Percentiles rank a stretch among this genome's conserved stretches.
Evolutionary conservation across 495 filamentous ascomycete genomes (phyloP).

Genomic region (Lepraria neglecta): DNA sequence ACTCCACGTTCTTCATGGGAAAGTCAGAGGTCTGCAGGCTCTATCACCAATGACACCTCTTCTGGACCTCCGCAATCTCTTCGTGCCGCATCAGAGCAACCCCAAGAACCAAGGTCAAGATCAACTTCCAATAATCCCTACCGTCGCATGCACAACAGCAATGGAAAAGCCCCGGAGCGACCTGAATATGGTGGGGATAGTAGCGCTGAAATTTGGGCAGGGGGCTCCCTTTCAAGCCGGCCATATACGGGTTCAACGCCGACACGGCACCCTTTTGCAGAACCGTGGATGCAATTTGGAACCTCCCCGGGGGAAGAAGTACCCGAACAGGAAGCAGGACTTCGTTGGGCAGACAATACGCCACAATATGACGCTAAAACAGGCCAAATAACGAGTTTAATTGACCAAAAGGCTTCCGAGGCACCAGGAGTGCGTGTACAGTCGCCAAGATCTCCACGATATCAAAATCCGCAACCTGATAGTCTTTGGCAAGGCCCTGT

Average conservation of each 20-base stretch:
- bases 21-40: constrained; percentile 16
- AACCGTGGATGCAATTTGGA: constrained; percentile 24
- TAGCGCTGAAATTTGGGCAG: constrained; percentile 19
- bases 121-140: constrained; percentile 18
- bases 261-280: constrained; percentile 7
- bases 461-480: not conserved
- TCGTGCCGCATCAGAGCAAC: not conserved
- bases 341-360: constrained; percentile 1
- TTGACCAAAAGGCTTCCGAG: not conserved
- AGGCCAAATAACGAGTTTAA: too few species aligned
- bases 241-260: not conserved
- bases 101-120: constrained; percentile 1
- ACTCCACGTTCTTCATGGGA: constrained; percentile 27
- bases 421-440: not conserved
- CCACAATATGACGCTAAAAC: not conserved
- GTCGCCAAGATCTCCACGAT: not conserved
- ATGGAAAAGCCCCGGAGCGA: constrained; percentile 12
- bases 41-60: not conserved
- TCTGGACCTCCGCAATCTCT: not conserved
- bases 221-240: not conserved
- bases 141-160: constrained; percentile 3
- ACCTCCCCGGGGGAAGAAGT: not conserved
- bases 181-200: constrained; percentile 9
- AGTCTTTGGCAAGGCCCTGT: not conserved
- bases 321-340: not conserved